phyloP scores from a whole-genome alignment of 2,329 filamentous ascomycete genomes.

The Albophoma yamanashiensis region DNA sequence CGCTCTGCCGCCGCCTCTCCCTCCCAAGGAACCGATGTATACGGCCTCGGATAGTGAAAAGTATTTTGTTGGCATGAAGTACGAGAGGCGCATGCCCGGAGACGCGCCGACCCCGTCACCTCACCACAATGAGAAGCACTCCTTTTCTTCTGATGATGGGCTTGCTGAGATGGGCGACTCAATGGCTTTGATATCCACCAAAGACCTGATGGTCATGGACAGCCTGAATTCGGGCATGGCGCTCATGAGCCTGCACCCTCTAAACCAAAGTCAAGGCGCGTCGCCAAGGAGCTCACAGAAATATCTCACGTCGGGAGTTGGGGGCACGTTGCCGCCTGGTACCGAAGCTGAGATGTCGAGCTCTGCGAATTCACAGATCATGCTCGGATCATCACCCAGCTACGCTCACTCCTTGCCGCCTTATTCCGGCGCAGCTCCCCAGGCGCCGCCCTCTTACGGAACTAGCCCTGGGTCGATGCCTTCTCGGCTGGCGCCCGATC shows the following conservation, averaged over 20 bases:
- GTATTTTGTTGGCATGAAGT: conserved; percentile 27
- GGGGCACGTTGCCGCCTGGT: conserved; percentile 12
- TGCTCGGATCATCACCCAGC: conserved; percentile 26
- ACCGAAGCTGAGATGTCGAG: conserved; percentile 17
- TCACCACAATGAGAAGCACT: conserved; percentile 16
- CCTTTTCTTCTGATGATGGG: conserved; percentile 26
- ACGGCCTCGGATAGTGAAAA: conserved; percentile 27
- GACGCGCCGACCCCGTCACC: conserved; percentile 17
- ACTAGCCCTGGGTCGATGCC: conserved; percentile 18
- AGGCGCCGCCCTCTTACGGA: conserved; percentile 20
- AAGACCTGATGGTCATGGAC: conserved; percentile 40
- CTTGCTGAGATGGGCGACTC: conserved; percentile 21
- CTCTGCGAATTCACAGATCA: conserved; percentile 17
- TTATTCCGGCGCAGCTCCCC: conserved; percentile 12
- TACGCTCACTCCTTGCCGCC: conserved; percentile 23
- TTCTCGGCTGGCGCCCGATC: conserved; percentile 42
- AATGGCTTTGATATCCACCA: conserved; percentile 41
- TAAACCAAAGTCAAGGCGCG: conserved; percentile 23
- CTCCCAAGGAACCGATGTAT: conserved; percentile 12
- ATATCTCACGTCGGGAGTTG: conserved; percentile 23
- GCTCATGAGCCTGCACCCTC: conserved; percentile 27
- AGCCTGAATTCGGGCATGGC: conserved; percentile 28
- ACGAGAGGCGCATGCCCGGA: conserved; percentile 24
- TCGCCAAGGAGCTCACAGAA: conserved; percentile 19
- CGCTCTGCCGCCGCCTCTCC: conserved; percentile 6